A percentile compares a stretch with the other conserved stretches of the same genome.
Conservation (phyloP, 805 yeast genomes). For the Metschnikowia aberdeeniae region DNA sequence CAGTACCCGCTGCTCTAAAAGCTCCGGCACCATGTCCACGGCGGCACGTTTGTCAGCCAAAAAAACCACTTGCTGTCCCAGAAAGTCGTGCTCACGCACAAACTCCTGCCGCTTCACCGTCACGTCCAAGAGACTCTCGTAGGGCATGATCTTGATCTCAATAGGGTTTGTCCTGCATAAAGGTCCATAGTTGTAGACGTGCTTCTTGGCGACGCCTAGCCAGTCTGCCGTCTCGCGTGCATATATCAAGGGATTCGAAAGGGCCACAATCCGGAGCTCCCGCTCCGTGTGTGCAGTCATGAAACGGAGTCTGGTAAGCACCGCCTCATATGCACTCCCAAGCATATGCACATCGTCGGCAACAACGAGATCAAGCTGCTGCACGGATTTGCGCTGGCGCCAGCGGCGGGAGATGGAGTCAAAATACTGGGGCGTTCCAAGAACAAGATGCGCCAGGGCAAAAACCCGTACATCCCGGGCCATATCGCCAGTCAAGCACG, state of each 20-base stretch:
- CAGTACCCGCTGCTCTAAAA: slow-evolving; percentile 5
- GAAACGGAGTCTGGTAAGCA: slow-evolving; percentile 67
- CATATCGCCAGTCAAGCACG: slow-evolving; percentile 51
- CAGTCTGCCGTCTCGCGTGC: slow-evolving; percentile 80
- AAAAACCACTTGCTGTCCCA: slow-evolving; percentile 37
- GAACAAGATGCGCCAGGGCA: slow-evolving; percentile 58
- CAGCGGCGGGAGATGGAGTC: slow-evolving; percentile 72
- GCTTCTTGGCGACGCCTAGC: slow-evolving; percentile 65
- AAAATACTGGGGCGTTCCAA: slow-evolving; percentile 79
- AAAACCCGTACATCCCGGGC: slow-evolving; percentile 51
- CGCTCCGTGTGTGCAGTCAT: slow-evolving; percentile 63
- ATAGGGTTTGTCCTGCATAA: slow-evolving; percentile 53
- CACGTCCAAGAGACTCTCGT: slow-evolving; percentile 3
- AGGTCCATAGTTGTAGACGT: slow-evolving; percentile 69
- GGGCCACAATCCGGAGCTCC: slow-evolving; percentile 56
- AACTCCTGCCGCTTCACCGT: slow-evolving; percentile 3
- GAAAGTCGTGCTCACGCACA: background rate
- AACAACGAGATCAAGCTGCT: slow-evolving; percentile 61
- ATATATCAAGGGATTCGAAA: slow-evolving; percentile 67
- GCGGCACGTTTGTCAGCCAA: slow-evolving; percentile 46
- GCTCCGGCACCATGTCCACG: slow-evolving; percentile 4
- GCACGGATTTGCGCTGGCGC: slow-evolving; percentile 72
- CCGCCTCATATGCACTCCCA: slow-evolving; percentile 67
- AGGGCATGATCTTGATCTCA: slow-evolving; percentile 50
- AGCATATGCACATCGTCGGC: slow-evolving; percentile 70